These are phyloP conservation scores for Backusella parvicylindrica DNA, from an alignment of 192 early-diverging fungal species.

Conservation along the genomic window DNA sequence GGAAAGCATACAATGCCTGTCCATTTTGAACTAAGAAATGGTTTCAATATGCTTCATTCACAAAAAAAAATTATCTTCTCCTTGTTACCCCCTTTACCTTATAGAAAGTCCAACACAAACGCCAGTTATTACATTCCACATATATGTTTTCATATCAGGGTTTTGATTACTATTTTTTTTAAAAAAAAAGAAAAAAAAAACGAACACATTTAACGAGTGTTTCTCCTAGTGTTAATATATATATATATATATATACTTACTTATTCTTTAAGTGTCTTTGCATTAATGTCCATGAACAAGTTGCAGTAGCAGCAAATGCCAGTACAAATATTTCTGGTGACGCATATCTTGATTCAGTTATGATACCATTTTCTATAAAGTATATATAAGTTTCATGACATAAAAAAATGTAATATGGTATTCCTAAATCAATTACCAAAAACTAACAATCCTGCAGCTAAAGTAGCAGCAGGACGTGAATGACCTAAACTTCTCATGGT, in stretches of 20 bases:
- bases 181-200: neutral
- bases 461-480: constrained; percentile 61
- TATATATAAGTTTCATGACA: neutral
- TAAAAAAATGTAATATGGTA: neutral
- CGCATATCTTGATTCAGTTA: constrained; percentile 42
- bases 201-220: too few relatives aligned
- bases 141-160: neutral
- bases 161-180: neutral
- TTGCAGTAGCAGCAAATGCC: constrained; percentile 46
- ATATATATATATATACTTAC: neutral
- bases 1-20: constrained; percentile 85
- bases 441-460: constrained; percentile 73
- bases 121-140: constrained; percentile 65
- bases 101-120: constrained; percentile 63
- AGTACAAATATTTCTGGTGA: neutral
- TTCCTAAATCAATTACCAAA: constrained; percentile 55
- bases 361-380: constrained; percentile 83
- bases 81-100: constrained; percentile 7
- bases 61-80: neutral
- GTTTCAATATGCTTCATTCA: neutral
- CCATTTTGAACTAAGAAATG: constrained; percentile 74
- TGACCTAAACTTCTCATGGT: constrained; percentile 79
- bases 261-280: constrained; percentile 45
- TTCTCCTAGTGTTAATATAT: neutral
- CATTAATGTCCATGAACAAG: constrained; percentile 82